Conservation (phyloP, 2,329 filamentous ascomycete species). For the Dothistroma septosporum region DNA sequence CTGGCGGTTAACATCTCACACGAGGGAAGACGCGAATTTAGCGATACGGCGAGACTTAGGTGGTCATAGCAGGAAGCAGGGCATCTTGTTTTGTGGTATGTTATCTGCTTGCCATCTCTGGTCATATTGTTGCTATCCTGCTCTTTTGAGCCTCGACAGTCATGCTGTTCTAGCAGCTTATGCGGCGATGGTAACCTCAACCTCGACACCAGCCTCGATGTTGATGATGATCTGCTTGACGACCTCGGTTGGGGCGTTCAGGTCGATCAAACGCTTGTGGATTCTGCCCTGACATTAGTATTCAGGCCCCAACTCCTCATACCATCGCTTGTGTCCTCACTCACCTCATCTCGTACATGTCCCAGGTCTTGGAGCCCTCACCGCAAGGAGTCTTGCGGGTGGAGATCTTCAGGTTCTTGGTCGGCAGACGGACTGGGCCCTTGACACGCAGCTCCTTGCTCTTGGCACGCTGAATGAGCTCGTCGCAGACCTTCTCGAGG, state of each 20-base stretch:
- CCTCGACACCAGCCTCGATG: constrained; percentile 90
- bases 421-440: constrained; percentile 95
- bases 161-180: constrained; percentile 40
- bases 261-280: constrained; percentile 42
- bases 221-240: constrained; percentile 97
- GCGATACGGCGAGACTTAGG: background rate
- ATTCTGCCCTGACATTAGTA: constrained; percentile 22
- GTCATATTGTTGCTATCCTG: background rate
- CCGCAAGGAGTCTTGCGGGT: constrained; percentile 99
- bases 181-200: constrained; percentile 87
- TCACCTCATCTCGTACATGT: constrained; percentile 90
- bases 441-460: constrained; percentile 98
- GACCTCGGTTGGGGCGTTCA: constrained; percentile 95
- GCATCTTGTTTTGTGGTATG: background rate
- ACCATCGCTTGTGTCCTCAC: constrained; percentile 68
- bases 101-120: constrained; percentile 6
- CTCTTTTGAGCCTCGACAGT: constrained; percentile 1
- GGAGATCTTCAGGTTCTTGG: constrained; percentile 93
- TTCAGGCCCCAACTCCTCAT: constrained; percentile 5
- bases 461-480: constrained; percentile 98
- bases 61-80: background rate
- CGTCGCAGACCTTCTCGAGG: constrained; percentile 96
- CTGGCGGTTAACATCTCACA: background rate
- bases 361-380: constrained; percentile 99
- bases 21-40: background rate